Percentiles rank a stretch among this genome's conserved stretches.
Evolutionary conservation across 306 rosid genomes (phyloP).

Genomic region (Cucurbita ficifolia): DNA sequence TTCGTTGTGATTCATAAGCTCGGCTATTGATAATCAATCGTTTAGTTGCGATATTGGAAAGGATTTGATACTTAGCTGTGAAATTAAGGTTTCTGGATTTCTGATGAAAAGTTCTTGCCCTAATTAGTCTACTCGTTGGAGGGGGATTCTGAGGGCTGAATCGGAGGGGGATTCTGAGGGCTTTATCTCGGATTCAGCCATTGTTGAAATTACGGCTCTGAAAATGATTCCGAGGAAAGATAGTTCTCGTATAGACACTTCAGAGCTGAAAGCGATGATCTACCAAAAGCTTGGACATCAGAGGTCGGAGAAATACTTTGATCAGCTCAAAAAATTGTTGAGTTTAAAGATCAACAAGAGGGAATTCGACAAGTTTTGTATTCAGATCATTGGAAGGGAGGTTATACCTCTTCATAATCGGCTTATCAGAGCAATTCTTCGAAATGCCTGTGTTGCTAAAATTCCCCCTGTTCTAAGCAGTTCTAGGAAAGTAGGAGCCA

Average conservation of each 20-base stretch:
- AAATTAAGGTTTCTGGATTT: slow-evolving; percentile 43
- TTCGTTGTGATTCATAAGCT: neutral
- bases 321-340: slow-evolving; percentile 48
- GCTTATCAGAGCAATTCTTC: slow-evolving; percentile 51
- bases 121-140: slow-evolving; percentile 23
- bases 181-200: slow-evolving; percentile 14
- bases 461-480: slow-evolving; percentile 48
- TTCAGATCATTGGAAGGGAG: slow-evolving; percentile 60
- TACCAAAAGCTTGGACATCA: slow-evolving; percentile 50
- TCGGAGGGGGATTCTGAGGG: slow-evolving; percentile 16
- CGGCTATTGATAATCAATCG: neutral
- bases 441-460: slow-evolving; percentile 60
- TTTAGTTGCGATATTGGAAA: neutral
- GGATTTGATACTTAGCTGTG: neutral
- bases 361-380: slow-evolving; percentile 56
- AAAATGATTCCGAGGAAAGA: slow-evolving; percentile 34
- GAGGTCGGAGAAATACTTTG: slow-evolving; percentile 61
- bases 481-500: slow-evolving; percentile 18
- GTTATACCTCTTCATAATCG: slow-evolving; percentile 65
- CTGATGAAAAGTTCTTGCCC: slow-evolving; percentile 17
- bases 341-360: slow-evolving; percentile 53
- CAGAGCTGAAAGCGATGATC: slow-evolving; percentile 63
- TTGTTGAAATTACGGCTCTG: slow-evolving; percentile 13
- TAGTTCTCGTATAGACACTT: slow-evolving; percentile 48
- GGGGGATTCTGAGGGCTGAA: slow-evolving; percentile 15